Evolutionary conservation across 768 basidiomycete genomes (phyloP).

Genomic region (Russula olivacea): DNA sequence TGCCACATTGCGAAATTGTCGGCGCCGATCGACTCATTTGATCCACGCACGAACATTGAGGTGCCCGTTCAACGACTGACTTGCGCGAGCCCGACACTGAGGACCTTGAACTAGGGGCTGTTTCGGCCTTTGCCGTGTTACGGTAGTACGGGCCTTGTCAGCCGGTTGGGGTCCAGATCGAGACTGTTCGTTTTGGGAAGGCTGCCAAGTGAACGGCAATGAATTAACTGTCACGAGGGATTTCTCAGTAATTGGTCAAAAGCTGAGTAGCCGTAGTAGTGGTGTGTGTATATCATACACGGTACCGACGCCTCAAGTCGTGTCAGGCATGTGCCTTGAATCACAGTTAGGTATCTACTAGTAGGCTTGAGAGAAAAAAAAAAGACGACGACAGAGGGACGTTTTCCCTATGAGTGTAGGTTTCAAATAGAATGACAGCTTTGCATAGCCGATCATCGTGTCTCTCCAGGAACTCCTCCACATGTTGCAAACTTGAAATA

Average conservation of each 20-base stretch:
- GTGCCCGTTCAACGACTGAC: not conserved
- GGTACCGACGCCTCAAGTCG: not conserved
- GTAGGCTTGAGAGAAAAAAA: not conserved
- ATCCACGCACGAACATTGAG: slow-evolving; percentile 3
- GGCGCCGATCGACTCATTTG: not conserved
- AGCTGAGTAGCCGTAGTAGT: not conserved
- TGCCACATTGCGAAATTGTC: not conserved
- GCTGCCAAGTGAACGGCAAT: too few species aligned
- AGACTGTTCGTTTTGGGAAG: too few species aligned
- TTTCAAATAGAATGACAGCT: not conserved
- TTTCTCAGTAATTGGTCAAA: not conserved
- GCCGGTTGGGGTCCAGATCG: too few species aligned
- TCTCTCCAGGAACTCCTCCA: not conserved
- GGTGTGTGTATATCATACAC: not conserved
- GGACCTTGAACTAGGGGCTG: not conserved
- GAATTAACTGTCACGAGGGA: not conserved
- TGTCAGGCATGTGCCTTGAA: not conserved
- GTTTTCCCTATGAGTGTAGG: not conserved
- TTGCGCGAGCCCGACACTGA: too few species aligned
- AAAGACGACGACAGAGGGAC: not conserved
- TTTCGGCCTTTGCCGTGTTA: not conserved
- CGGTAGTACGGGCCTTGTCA: not conserved
- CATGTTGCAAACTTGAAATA: not conserved
- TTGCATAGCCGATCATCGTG: not conserved
- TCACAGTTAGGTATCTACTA: not conserved